Evolutionary conservation across 495 filamentous ascomycete genomes (phyloP).

Genomic region (Aspergillus olivimuriae): DNA sequence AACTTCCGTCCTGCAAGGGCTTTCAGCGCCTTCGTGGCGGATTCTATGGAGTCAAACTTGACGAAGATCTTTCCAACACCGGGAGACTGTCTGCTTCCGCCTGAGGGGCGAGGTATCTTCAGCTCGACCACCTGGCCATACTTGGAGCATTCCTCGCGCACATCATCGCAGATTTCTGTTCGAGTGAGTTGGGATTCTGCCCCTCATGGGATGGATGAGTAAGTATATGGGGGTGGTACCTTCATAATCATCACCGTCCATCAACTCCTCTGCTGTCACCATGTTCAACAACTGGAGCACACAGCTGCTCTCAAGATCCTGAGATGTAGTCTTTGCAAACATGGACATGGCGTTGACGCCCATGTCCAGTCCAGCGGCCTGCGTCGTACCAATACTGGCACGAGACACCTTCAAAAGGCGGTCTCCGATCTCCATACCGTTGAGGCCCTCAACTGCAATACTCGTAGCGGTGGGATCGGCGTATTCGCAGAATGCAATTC

Average conservation of each 20-base stretch:
- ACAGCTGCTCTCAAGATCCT: conserved; percentile 65
- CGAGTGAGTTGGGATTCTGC: not conserved
- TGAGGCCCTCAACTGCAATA: conserved; percentile 84
- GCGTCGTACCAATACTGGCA: conserved; percentile 87
- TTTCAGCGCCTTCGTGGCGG: conserved; percentile 75
- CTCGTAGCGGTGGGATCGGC: conserved; percentile 68
- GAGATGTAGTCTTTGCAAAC: conserved; percentile 87
- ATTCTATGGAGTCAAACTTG: conserved; percentile 76
- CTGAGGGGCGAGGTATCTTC: conserved; percentile 83
- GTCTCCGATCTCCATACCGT: conserved; percentile 87
- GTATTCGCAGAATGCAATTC: conserved; percentile 96
- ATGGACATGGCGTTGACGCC: conserved; percentile 98
- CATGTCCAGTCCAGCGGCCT: conserved; percentile 86
- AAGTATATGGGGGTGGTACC: conserved; percentile 54
- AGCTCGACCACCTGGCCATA: conserved; percentile 77
- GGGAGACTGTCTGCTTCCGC: conserved; percentile 70
- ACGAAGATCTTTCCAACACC: conserved; percentile 98
- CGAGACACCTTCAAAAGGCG: conserved; percentile 76
- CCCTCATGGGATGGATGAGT: not conserved
- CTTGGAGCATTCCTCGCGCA: conserved; percentile 85
- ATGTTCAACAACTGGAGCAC: conserved; percentile 94
- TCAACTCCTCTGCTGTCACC: conserved; percentile 92
- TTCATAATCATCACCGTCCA: conserved; percentile 91
- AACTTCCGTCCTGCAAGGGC: conserved; percentile 92
- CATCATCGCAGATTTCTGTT: conserved; percentile 88